Base-by-base conservation (phyloP, 768 basidiomycete species). In the Nidularia pulvinata region DNA sequence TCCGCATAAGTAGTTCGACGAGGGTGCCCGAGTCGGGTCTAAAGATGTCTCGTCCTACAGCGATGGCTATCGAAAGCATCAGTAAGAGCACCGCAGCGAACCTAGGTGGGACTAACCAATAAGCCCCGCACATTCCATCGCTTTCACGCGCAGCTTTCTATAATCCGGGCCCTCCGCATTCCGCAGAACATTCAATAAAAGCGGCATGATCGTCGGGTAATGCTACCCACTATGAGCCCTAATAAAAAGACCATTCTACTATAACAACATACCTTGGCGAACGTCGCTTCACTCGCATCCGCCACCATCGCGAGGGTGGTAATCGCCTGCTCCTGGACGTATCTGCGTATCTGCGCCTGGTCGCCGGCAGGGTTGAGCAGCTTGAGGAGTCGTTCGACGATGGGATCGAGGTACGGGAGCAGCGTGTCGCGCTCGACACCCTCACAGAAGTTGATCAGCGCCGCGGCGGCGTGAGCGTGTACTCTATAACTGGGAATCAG, bases 251-350 rank as follows among this genome's bases (percentile, higher is more conserved):
- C 48, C 19, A 19, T 19, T 19, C 19, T 19, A 19, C 19, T 19
- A 19, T 19, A 19, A 19, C 19, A 19, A 62, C 69, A 1, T 55
- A 84, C 90, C 78, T 89, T 88, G 6, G 76, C 81, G 64, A 95
- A 95, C 2, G 84, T 88, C 1, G 70, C 71, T 68, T 92, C 91
- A 58, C 91, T 91, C 0, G 88, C 89, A 65, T 93, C 89, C 0
- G 93, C 92, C 1, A 95, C 89, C 86, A 93, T 93, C 2, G 93
- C 92, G 33, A 95, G 69, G 10, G 91, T 92, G 33, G 91, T 94
- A 50, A 96, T 84, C 0, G 88, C 89, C 63, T 94, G 92, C 64
- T 95, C 92, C 63, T 94, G 91, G 0, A 94, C 90, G 58, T 91
- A 94, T 39, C 86, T 68, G 50, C 63, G 65, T 0, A 71, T 71